phyloP scores from a whole-genome alignment of 495 filamentous ascomycete genomes.

The Elasticomyces elasticus region DNA sequence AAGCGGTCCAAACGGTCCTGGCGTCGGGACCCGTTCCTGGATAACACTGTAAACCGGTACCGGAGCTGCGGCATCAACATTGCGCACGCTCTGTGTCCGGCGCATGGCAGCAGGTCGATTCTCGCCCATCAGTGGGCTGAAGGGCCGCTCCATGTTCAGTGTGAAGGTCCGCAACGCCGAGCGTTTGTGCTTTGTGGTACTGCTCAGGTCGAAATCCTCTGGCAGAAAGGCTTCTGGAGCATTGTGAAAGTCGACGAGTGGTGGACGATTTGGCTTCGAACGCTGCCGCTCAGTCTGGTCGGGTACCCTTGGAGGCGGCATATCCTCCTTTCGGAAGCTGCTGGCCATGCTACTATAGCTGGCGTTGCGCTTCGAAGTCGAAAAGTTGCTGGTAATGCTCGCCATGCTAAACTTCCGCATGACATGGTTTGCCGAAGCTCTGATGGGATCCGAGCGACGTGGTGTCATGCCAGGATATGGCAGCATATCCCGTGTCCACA shows the following conservation, averaged over 20 bases:
- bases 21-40: conserved; percentile 4
- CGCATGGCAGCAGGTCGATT: conserved; percentile 16
- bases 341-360: conserved; percentile 38
- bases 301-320: conserved; percentile 7
- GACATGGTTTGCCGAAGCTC: conserved; percentile 62
- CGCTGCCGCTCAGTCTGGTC: neutral
- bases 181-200: conserved; percentile 19
- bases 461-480: conserved; percentile 78
- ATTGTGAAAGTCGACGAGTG: conserved; percentile 20
- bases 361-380: conserved; percentile 43
- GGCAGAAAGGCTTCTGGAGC: conserved; percentile 32
- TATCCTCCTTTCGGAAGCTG: conserved; percentile 23
- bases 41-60: conserved; percentile 14
- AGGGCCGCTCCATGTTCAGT: conserved; percentile 19
- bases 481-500: conserved; percentile 76
- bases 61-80: neutral
- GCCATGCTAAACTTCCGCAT: conserved; percentile 76
- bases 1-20: neutral
- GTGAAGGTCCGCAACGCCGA: conserved; percentile 21
- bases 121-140: conserved; percentile 19
- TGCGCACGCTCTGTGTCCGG: conserved; percentile 17
- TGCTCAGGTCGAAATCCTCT: conserved; percentile 30
- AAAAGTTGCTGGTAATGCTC: conserved; percentile 54
- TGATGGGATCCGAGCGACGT: conserved; percentile 54
- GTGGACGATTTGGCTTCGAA: neutral